A percentile compares a stretch with the other conserved stretches of the same genome.
Evolutionary conservation across 768 basidiomycete genomes (phyloP).

Genomic region (Naematelia encephala): DNA sequence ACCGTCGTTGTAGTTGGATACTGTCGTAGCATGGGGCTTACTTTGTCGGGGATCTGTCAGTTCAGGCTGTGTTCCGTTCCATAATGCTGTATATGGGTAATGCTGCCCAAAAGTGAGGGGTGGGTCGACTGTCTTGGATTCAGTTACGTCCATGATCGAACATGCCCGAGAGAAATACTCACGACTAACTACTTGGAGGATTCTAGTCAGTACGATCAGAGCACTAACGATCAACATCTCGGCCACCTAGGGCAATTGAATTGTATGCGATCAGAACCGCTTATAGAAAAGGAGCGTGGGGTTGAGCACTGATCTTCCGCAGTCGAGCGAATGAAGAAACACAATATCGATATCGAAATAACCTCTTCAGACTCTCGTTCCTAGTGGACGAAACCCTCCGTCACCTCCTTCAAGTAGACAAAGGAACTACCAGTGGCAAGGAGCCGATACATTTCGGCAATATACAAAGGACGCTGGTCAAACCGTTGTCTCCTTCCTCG

Average conservation of each 20-base stretch:
- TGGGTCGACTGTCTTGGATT: not conserved
- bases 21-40: not conserved
- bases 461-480: conserved; percentile 1
- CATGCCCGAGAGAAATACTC: not conserved
- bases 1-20: too few species aligned
- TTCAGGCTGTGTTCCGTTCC: not conserved
- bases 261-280: too few species aligned
- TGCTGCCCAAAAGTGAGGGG: not conserved
- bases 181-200: not conserved
- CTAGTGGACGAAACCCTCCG: too few species aligned
- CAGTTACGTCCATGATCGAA: too few species aligned
- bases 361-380: too few species aligned
- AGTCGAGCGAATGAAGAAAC: too few species aligned
- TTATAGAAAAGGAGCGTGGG: too few species aligned
- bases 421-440: not conserved
- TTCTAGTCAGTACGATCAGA: not conserved
- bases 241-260: not conserved
- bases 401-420: too few species aligned
- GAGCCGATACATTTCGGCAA: not conserved
- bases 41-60: not conserved
- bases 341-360: too few species aligned
- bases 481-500: too few species aligned
- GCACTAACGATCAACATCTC: not conserved
- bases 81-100: not conserved
- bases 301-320: too few species aligned